phyloP scores from a whole-genome alignment of 805 yeast species.

The Komagataella pastoris region DNA sequence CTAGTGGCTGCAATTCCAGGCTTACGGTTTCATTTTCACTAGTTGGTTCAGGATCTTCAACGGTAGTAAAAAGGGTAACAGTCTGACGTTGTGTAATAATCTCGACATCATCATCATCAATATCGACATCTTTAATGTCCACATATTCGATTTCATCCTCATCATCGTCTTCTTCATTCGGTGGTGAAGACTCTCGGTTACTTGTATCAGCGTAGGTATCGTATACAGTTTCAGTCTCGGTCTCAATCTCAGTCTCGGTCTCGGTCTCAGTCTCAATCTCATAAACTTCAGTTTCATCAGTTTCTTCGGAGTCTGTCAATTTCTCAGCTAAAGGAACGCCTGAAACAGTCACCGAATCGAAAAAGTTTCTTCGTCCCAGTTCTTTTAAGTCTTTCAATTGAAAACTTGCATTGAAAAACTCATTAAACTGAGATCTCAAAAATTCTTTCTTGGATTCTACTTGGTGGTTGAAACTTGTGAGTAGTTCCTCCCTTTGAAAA shows the following conservation, averaged over 20 bases:
- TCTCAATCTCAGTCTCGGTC: conserved; percentile 18
- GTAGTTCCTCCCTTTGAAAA: not conserved
- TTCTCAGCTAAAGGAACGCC: not conserved
- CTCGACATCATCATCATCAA: not conserved
- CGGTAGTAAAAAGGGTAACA: not conserved
- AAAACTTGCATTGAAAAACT: conserved; percentile 14
- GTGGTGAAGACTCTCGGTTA: not conserved
- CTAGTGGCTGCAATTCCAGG: not conserved
- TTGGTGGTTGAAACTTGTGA: conserved; percentile 1
- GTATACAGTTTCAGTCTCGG: conserved; percentile 8
- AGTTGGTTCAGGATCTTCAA: not conserved
- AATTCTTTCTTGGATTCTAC: conserved; percentile 18
- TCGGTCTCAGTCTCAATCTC: conserved; percentile 9
- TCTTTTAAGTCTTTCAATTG: conserved; percentile 13
- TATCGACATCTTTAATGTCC: not conserved
- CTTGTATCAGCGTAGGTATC: not conserved
- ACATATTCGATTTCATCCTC: not conserved
- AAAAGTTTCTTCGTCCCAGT: not conserved
- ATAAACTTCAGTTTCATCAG: conserved; percentile 1
- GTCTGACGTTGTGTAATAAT: not conserved
- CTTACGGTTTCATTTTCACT: not conserved
- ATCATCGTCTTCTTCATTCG: not conserved
- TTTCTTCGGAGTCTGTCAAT: not conserved
- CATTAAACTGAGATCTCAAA: conserved; percentile 16
- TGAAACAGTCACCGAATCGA: not conserved